Evolutionary conservation across 352 stramenopile species (phyloP).

Genomic region (Globisporangium acanthophoron): DNA sequence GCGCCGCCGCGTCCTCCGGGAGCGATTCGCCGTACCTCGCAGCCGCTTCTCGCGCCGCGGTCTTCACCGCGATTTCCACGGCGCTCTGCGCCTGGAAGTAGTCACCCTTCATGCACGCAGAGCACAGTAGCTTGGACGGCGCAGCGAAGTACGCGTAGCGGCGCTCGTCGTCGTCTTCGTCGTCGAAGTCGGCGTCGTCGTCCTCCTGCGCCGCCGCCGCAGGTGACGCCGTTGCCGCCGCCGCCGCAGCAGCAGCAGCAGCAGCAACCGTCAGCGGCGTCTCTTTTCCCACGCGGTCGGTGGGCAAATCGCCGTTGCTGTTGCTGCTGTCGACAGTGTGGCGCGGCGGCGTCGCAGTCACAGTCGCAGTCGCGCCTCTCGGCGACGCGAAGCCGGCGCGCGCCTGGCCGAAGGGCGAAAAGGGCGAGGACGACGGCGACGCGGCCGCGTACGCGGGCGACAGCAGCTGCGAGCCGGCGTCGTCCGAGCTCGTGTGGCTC

Average conservation of each 20-base stretch:
- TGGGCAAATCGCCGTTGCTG: neutral
- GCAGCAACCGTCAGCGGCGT: neutral
- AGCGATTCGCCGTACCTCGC: constrained; percentile 10
- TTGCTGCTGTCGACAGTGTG: neutral
- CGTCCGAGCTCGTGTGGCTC: constrained; percentile 17
- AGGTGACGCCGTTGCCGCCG: too few relatives aligned
- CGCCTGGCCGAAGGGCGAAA: constrained; percentile 24
- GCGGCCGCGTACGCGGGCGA: constrained; percentile 42
- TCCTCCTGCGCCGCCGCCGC: neutral
- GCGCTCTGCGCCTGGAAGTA: constrained; percentile 63
- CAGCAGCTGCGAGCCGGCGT: constrained; percentile 16
- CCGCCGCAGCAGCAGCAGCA: too few relatives aligned
- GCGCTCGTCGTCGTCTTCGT: constrained; percentile 13
- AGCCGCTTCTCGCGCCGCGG: constrained; percentile 13
- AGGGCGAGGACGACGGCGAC: constrained; percentile 16
- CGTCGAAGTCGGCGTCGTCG: constrained; percentile 13
- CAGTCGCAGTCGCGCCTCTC: neutral
- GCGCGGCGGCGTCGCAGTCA: neutral
- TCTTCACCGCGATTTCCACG: constrained; percentile 49
- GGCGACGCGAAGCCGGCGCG: constrained; percentile 5
- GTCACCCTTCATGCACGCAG: constrained; percentile 73
- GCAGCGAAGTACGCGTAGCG: constrained; percentile 53
- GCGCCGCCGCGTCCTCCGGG: neutral
- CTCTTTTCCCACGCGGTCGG: neutral
- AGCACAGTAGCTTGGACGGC: constrained; percentile 56